Base-by-base conservation (phyloP, 2,329 filamentous ascomycete species). In the Blastomyces silverae region DNA sequence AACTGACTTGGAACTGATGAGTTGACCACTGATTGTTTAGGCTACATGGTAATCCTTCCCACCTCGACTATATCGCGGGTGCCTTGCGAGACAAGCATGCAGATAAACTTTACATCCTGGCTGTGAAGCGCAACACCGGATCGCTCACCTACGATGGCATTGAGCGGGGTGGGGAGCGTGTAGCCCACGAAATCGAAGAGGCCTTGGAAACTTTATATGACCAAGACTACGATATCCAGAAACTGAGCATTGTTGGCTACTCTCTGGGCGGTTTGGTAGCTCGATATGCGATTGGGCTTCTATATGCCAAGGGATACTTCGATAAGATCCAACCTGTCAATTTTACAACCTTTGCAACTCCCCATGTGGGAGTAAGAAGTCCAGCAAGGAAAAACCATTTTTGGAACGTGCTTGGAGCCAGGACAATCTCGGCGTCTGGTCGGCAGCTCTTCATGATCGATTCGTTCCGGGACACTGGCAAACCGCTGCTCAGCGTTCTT, bases 271-370 rank as follows among this genome's bases (percentile, higher is more conserved):
- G 93, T 0, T 80, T 97, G 7, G 87, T 97, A 4, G 87, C 91
- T 11, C 84, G 93, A 66, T 97, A 96, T 79, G 89, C 90, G 1
- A 84, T 96, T 64, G 93, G 93, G 0, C 79, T 97, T 71, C 81
- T 97, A 3, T 86, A 92, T 70, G 87, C 90, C 64, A 90, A 89
- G 71, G 91, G 92, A 10, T 82, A 91, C 65, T 87, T 97, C 64
- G 88, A 96, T 64, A 83, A 83, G 65, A 82, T 97, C 34, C 83
- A 91, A 73, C 93, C 93, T 69, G 85, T 93, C 84, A 97, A 96
- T 80, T 97, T 97, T 77, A 91, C 89, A 2, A 96, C 92, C 0
- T 97, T 97, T 77, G 93, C 90, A 5, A 88, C 89, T 42, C 93
- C 90, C 31, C 90, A 92, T 76, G 82, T 92, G 8, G 90, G 90